Evolutionary conservation across 805 yeast species (phyloP), one percentile per base, ranked within the genome.

Genomic region (Pichia gijzeniarum): DNA sequence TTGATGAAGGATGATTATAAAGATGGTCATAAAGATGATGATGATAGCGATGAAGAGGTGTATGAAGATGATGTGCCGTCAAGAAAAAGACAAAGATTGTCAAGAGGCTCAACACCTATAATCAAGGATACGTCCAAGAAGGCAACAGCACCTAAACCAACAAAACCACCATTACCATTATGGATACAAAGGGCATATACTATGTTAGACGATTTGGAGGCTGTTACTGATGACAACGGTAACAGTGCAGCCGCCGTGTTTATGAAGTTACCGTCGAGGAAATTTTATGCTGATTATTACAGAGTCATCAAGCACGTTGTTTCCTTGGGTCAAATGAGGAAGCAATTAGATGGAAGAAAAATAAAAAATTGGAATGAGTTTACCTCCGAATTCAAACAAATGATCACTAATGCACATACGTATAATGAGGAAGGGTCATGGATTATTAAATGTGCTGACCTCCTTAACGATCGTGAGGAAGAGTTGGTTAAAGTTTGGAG

Each of bases 201-300:
- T 18, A 25, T 51, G 19, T 38, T 51, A 35, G 34, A 44, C 32
- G 35, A 28, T 1, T 22, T 51, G 9, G 50, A 46, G 35, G 62
- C 62, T 35, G 60, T 72, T 44, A 64, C 51, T 41, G 80, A 75
- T 52, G 76, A 65, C 48, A 68, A 65, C 17, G 80, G 71, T 30
- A 73, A 77, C 27, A 56, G 62, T 7, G 54, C 72, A 12, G 68
- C 75, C 27, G 83, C 74, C 35, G 65, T 82, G 41, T 90, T 90
- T 66, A 59, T 79, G 55, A 77, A 61, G 27, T 86, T 88, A 1
- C 98, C 98, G 3, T 74, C 90, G 0, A 74, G 76, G 51, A 76
- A 76, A 60, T 60, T 79, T 44, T 91, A 88, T 61, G 93, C 96
- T 0, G 97, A 91, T 63, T 91, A 91, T 62, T 91, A 83, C 54